Percentiles rank a stretch among this genome's conserved stretches.
Evolutionary conservation across 768 basidiomycete genomes (phyloP).

Genomic region (Mycena rebaudengoi): DNA sequence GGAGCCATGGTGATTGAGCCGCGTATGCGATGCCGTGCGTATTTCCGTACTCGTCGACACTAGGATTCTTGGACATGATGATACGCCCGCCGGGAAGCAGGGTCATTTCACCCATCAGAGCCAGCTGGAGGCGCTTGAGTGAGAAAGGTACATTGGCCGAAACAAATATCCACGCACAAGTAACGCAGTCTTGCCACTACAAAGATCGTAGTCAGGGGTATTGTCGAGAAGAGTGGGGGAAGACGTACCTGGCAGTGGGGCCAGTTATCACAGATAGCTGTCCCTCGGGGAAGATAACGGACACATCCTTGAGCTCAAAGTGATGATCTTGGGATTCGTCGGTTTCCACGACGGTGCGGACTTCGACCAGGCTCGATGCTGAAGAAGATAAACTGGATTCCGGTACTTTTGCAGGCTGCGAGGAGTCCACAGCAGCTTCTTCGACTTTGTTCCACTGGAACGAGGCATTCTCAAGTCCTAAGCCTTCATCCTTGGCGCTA

Average conservation of each 20-base stretch:
- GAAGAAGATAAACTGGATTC: neutral
- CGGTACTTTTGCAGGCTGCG: neutral
- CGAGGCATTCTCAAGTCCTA: conserved; percentile 66
- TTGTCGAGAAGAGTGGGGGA: neutral
- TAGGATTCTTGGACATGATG: conserved; percentile 72
- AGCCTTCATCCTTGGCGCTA: conserved; percentile 46
- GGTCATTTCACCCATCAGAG: conserved; percentile 78
- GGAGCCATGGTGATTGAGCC: conserved; percentile 76
- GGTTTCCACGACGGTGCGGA: neutral
- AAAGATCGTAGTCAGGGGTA: neutral
- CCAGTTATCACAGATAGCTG: conserved; percentile 77
- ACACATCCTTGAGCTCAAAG: conserved; percentile 75
- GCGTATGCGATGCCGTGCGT: conserved; percentile 76
- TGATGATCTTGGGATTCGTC: conserved; percentile 46
- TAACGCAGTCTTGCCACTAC: conserved; percentile 81
- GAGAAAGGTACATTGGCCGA: neutral
- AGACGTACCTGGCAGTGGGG: conserved; percentile 63
- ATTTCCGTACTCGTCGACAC: conserved; percentile 65
- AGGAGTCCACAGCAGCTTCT: neutral
- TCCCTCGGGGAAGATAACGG: conserved; percentile 76
- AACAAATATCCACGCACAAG: conserved; percentile 50
- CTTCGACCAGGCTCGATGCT: neutral
- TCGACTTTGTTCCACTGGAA: conserved; percentile 69
- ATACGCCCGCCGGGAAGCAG: conserved; percentile 56
- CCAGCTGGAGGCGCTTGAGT: conserved; percentile 55